phyloP scores from a whole-genome alignment of 2,329 filamentous ascomycete species.

The Leptoxyphium fumago region DNA sequence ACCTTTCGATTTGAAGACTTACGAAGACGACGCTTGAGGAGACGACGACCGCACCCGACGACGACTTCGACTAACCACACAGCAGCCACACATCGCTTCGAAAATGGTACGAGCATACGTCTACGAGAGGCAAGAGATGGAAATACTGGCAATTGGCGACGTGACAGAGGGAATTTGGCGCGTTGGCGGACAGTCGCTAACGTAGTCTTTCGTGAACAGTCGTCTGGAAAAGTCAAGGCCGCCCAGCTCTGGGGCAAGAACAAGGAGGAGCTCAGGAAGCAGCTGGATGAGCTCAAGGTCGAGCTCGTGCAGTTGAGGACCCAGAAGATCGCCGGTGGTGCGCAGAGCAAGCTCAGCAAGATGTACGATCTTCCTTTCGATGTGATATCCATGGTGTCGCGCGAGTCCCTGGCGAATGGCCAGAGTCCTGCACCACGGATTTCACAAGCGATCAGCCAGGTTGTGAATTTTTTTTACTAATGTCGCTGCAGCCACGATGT shows the following conservation, averaged over 20 bases:
- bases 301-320: conserved; percentile 94
- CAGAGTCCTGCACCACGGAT: too few relatives aligned
- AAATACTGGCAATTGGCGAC: not conserved
- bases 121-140: not conserved
- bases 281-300: conserved; percentile 86
- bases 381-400: too few relatives aligned
- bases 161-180: too few relatives aligned
- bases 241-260: conserved; percentile 95
- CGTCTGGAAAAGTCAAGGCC: conserved; percentile 74
- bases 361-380: conserved; percentile 49
- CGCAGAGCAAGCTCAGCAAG: conserved; percentile 89
- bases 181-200: too few relatives aligned
- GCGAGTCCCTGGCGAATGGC: too few relatives aligned
- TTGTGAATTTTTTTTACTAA: not conserved
- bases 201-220: conserved; percentile 25
- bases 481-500: conserved; percentile 65
- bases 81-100: not conserved
- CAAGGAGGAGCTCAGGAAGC: conserved; percentile 96
- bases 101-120: not conserved
- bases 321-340: conserved; percentile 91
- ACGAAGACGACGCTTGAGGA: not conserved
- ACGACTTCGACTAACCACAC: not conserved
- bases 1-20: not conserved
- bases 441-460: too few relatives aligned
- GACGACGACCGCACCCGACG: not conserved